Conservation (phyloP, 805 yeast genomes). For the Candida fluviatilis region DNA sequence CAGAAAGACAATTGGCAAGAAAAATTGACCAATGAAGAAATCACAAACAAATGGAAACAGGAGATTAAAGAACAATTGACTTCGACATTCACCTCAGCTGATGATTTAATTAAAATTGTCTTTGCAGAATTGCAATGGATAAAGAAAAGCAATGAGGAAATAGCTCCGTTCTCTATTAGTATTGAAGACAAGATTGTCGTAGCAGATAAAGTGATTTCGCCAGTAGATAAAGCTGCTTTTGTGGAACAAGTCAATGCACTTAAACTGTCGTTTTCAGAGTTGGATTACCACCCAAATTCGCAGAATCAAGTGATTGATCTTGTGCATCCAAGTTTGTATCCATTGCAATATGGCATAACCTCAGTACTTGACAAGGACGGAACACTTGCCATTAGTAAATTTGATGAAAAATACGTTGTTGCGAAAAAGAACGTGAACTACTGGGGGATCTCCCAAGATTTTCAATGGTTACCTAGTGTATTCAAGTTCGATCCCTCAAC, state of each 20-base stretch:
- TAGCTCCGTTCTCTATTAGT: constrained; percentile 13
- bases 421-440: constrained; percentile 11
- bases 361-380: constrained; percentile 11
- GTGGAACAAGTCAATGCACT: constrained; percentile 10
- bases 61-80: constrained; percentile 14
- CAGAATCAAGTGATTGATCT: constrained; percentile 33
- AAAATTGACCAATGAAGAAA: constrained; percentile 12
- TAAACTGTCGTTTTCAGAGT: constrained; percentile 11
- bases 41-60: constrained; percentile 16
- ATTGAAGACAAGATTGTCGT: constrained; percentile 17
- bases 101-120: constrained; percentile 19
- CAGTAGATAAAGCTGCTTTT: constrained; percentile 10
- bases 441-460: constrained; percentile 19
- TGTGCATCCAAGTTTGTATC: constrained; percentile 40
- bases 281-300: constrained; percentile 37
- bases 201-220: constrained; percentile 15
- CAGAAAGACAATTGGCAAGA: constrained; percentile 16
- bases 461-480: constrained; percentile 37
- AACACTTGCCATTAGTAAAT: constrained; percentile 8
- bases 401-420: constrained; percentile 6
- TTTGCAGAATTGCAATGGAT: constrained; percentile 28
- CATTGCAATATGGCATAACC: constrained; percentile 27
- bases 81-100: constrained; percentile 10
- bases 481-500: constrained; percentile 9
- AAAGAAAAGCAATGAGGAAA: constrained; percentile 11